Evolutionary conservation across 306 rosid genomes (phyloP), one percentile per base, ranked within the genome.

Genomic region (Boehmeria nivea): DNA sequence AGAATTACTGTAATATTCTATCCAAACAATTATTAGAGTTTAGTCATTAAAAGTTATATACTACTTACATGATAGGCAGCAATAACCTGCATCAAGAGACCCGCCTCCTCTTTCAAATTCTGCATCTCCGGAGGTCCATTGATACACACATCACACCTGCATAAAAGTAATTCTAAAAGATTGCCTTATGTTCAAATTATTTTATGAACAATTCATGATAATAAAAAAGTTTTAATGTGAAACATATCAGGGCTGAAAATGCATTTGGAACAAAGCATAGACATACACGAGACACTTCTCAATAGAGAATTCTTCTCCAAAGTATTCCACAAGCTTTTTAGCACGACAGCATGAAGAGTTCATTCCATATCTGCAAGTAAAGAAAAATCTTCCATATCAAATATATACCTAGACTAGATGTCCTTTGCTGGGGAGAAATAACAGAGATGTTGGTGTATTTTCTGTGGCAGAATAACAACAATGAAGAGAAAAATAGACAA

Each of bases 121-220:
- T 78, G 78, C 75, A 48, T 61, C 78, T 72, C 73, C 61, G 95
- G 98, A 46, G 88, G 91, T 61, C 91, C 95, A 36, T 74, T 67
- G 44, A 47, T 71, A 58, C 98, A 90, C 27, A 82, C 82, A 66
- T 90, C 98, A 72, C 98, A 90, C 74, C 98, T 90, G 77, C 72
- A 67, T 40, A 39, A 38, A 36, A 22, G 12, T 10, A 43, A 38
- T 28, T 47, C 15, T 14, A n/a, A 8, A 0, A 40, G 5, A 40
- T 40, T 40, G n/a, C n/a, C n/a, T n/a, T n/a, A n/a, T n/a, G n/a
- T n/a, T n/a, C n/a, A n/a, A n/a, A n/a, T n/a, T n/a, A n/a, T n/a
- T n/a, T n/a, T n/a, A n/a, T n/a, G n/a, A n/a, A n/a, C n/a, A n/a
- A n/a, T n/a, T n/a, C n/a, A n/a, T n/a, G n/a, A n/a, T n/a, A 36